Evolutionary conservation across 2,329 filamentous ascomycete species (phyloP).

Genomic region (Pseudogymnoascus sp.): DNA sequence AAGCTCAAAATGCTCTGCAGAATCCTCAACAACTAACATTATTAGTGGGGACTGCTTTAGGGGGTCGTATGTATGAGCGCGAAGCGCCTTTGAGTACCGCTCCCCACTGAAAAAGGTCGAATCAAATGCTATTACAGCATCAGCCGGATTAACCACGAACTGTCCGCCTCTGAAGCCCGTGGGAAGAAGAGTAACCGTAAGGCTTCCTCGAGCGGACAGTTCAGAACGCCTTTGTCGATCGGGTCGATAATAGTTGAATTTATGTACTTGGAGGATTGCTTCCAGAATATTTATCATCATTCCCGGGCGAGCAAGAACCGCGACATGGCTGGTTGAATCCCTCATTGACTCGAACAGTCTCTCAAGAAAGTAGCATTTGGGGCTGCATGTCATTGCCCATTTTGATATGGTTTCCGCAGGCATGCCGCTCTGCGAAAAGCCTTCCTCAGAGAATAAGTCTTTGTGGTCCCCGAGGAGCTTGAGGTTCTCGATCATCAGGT

Average conservation of each 20-base stretch:
- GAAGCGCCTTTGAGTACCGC: not conserved
- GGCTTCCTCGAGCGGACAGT: slow-evolving; percentile 14
- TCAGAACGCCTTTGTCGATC: slow-evolving; percentile 24
- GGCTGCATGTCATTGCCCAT: slow-evolving; percentile 47
- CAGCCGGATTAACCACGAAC: slow-evolving; percentile 12
- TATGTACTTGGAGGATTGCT: slow-evolving; percentile 36
- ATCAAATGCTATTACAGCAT: slow-evolving; percentile 15
- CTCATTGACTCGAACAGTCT: slow-evolving; percentile 42
- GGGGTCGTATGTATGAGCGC: slow-evolving; percentile 8
- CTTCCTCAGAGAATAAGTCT: slow-evolving; percentile 40
- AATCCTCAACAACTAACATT: slow-evolving; percentile 21
- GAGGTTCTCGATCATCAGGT: slow-evolving; percentile 43
- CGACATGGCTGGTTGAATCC: slow-evolving; percentile 38
- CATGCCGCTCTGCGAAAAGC: slow-evolving; percentile 30
- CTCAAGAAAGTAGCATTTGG: slow-evolving; percentile 51
- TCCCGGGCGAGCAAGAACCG: slow-evolving; percentile 45
- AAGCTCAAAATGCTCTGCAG: slow-evolving; percentile 26
- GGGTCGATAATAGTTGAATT: slow-evolving; percentile 27
- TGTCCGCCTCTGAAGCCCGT: slow-evolving; percentile 13
- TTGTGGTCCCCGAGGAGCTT: slow-evolving; percentile 50
- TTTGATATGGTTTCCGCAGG: slow-evolving; percentile 37
- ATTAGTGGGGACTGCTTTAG: slow-evolving; percentile 18
- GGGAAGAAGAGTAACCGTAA: slow-evolving; percentile 21
- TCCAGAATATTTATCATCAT: slow-evolving; percentile 44
- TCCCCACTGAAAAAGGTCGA: slow-evolving; percentile 6